Evolutionary conservation across 768 basidiomycete genomes (phyloP).

Genomic region (Lentinula sp.): DNA sequence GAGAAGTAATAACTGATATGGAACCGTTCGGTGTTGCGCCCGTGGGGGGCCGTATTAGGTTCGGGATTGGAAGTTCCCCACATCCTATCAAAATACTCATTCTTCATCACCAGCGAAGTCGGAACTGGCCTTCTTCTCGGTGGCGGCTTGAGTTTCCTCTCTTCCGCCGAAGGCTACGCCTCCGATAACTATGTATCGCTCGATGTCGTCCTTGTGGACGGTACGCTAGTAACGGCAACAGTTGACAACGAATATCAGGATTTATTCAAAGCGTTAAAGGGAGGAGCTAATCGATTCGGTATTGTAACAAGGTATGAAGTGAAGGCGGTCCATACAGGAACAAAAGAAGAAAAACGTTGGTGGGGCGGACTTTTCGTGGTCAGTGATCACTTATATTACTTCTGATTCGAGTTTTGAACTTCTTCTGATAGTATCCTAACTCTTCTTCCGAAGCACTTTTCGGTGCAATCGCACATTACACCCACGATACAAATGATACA

Average conservation of each 20-base stretch:
- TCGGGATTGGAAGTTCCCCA: not conserved
- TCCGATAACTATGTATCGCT: constrained; percentile 28
- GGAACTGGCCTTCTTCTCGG: constrained; percentile 38
- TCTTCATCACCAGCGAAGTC: constrained; percentile 23
- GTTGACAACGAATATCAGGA: constrained; percentile 33
- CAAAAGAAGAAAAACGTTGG: constrained; percentile 27
- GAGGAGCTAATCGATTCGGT: constrained; percentile 38
- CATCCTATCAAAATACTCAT: not conserved
- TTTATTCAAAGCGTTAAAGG: constrained; percentile 39
- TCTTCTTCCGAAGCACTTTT: constrained; percentile 31
- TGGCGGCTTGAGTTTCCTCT: constrained; percentile 35
- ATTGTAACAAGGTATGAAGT: constrained; percentile 39
- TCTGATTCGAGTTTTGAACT: not conserved
- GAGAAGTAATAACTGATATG: constrained; percentile 29
- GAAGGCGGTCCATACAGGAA: constrained; percentile 31
- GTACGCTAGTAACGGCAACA: constrained; percentile 33
- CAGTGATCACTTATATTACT: constrained; percentile 6
- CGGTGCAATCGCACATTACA: constrained; percentile 28
- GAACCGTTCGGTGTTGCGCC: constrained; percentile 32
- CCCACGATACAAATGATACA: constrained; percentile 28
- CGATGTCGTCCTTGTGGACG: constrained; percentile 37
- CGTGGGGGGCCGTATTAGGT: not conserved
- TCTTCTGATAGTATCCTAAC: constrained; percentile 23
- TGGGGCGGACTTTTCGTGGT: constrained; percentile 34
- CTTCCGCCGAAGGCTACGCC: constrained; percentile 33